These are phyloP conservation scores for Trebouxia gelatinosa DNA, from an alignment of 163 green algal species.

Conservation along the genomic window DNA sequence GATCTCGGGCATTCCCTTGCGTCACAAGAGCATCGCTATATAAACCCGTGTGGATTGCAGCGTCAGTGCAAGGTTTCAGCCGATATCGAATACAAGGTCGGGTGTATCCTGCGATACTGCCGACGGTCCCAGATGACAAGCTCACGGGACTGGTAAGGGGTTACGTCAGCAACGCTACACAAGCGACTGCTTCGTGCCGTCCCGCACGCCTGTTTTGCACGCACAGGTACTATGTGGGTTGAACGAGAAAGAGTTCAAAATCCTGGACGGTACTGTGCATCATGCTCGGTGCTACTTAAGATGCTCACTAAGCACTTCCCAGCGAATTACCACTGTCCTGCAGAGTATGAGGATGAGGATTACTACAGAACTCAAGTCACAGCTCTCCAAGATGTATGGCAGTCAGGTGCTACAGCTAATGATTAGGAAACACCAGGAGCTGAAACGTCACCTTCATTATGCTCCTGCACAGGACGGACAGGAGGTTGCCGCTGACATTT, in stretches of 20 bases:
- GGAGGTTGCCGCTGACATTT: slow-evolving; percentile 26
- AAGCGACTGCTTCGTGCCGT: not conserved
- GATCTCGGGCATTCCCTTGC: too few relatives aligned
- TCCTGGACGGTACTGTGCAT: slow-evolving; percentile 11
- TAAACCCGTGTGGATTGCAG: slow-evolving; percentile 9
- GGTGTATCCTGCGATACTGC: slow-evolving; percentile 29
- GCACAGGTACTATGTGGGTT: slow-evolving; percentile 7
- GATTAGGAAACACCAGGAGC: too few relatives aligned
- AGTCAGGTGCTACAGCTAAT: too few relatives aligned
- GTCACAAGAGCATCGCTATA: too few relatives aligned
- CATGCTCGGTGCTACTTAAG: too few relatives aligned
- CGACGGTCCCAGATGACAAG: not conserved
- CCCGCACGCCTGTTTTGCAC: too few relatives aligned
- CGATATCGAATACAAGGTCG: slow-evolving; percentile 25
- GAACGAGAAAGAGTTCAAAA: slow-evolving; percentile 4
- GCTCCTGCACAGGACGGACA: too few relatives aligned
- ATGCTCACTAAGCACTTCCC: too few relatives aligned
- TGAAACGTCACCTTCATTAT: too few relatives aligned
- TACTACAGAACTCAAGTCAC: slow-evolving; percentile 28
- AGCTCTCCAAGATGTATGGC: slow-evolving; percentile 1
- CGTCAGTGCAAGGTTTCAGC: slow-evolving; percentile 28
- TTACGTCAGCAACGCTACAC: too few relatives aligned
- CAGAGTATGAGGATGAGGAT: slow-evolving; percentile 43
- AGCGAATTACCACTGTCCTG: too few relatives aligned
- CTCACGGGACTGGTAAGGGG: slow-evolving; percentile 28